Conservation (phyloP, 495 filamentous ascomycete species). For the Parathielavia appendiculata region DNA sequence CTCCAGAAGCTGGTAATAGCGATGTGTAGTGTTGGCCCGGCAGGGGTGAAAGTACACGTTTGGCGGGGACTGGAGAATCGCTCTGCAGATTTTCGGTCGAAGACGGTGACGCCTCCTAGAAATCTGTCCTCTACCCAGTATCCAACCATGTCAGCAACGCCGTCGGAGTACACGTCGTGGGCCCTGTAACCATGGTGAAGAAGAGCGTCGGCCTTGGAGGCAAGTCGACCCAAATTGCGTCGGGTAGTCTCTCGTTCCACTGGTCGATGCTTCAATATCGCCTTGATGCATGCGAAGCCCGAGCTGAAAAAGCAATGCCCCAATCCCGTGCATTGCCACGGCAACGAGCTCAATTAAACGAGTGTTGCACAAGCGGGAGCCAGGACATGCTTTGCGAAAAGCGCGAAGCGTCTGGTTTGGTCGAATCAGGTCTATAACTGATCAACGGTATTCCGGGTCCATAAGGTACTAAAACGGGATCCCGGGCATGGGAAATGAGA, state of each 20-base stretch:
- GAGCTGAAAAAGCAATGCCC: conserved; percentile 22
- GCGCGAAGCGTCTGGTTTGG: not conserved
- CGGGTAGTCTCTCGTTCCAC: conserved; percentile 5
- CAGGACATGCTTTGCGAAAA: conserved; percentile 20
- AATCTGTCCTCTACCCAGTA: conserved; percentile 36
- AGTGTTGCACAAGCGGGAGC: conserved; percentile 19
- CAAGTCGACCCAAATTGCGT: not conserved
- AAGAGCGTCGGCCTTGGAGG: conserved; percentile 22
- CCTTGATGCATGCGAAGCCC: conserved; percentile 8
- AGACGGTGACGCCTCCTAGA: conserved; percentile 31
- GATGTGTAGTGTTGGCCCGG: conserved; percentile 11
- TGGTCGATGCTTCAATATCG: conserved; percentile 18
- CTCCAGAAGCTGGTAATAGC: conserved; percentile 21
- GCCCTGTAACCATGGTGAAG: conserved; percentile 23
- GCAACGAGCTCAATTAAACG: conserved; percentile 30
- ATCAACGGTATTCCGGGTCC: too few relatives aligned
- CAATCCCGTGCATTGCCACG: conserved; percentile 29
- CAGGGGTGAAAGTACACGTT: conserved; percentile 25
- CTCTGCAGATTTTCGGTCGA: conserved; percentile 23
- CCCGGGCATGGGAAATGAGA: too few relatives aligned
- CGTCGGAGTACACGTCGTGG: conserved; percentile 28
- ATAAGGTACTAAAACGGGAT: too few relatives aligned
- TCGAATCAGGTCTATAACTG: not conserved
- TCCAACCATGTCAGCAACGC: conserved; percentile 30
- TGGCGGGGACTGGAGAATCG: conserved; percentile 4